Percentiles rank a stretch among this genome's conserved stretches.
Conservation (phyloP, 768 basidiomycete species). For the Suillus bovinus region DNA sequence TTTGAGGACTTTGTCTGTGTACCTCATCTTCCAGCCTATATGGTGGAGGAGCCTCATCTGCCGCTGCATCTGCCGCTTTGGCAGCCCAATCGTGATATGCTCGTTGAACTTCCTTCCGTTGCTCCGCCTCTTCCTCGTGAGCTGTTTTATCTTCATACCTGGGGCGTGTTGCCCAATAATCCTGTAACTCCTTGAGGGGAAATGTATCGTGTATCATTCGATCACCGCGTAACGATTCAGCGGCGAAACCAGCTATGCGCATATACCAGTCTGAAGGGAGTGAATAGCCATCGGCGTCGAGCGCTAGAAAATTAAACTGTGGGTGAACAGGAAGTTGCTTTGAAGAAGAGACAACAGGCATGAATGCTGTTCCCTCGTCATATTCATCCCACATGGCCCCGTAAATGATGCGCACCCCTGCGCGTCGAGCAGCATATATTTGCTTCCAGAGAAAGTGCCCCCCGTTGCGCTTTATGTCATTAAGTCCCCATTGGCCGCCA, state of each 20-base stretch:
- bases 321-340: constrained; percentile 61
- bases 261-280: constrained; percentile 86
- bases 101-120: constrained; percentile 21
- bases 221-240: constrained; percentile 64
- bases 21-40: constrained; percentile 58
- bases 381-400: constrained; percentile 93
- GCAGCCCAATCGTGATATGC: constrained; percentile 48
- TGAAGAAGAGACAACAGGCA: constrained; percentile 67
- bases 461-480: constrained; percentile 69
- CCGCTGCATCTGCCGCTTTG: constrained; percentile 25
- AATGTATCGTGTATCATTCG: constrained; percentile 63
- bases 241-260: constrained; percentile 74
- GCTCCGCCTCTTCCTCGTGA: constrained; percentile 26
- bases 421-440: constrained; percentile 63
- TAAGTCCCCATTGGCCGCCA: constrained; percentile 69
- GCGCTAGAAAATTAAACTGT: constrained; percentile 60
- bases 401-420: constrained; percentile 67
- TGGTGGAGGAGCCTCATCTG: constrained; percentile 62
- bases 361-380: constrained; percentile 82
- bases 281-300: constrained; percentile 78
- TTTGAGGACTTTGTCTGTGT: constrained; percentile 2
- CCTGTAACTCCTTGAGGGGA: constrained; percentile 69
- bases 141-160: constrained; percentile 42
- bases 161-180: constrained; percentile 71
- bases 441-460: constrained; percentile 82